Base-by-base conservation (phyloP, 441 rosid genomes). In the Capsella rubella region DNA sequence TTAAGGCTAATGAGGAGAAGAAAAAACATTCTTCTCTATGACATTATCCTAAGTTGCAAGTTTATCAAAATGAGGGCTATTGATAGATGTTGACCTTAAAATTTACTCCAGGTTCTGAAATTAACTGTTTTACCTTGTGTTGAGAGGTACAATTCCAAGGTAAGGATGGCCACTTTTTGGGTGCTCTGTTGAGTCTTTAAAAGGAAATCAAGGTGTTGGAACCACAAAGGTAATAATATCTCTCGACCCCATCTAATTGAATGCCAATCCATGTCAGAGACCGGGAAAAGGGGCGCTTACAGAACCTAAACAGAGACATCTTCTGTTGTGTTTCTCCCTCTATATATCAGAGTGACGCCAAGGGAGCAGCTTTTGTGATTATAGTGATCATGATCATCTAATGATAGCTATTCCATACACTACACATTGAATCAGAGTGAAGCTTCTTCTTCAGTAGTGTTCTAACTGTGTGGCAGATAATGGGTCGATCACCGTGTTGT, bases 401-500 rank as follows among this genome's bases (percentile, higher is more conserved):
- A 34, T 69, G 37, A 69, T 31, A 15, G 61, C 13, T 27, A 43
- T 45, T 69, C 46, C 73, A 59, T 59, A 71, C 54, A 43, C 15
- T 71, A 51, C 43, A 54, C 43, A 7, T 13, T 62, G 70, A 15
- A 63, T 47, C 67, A 57, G 15, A 32, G 6, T 58, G 64, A 71
- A 64, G 42, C 39, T 14, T 34, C 10, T 29, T 14, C 53, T 53
- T 13, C 47, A 18, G 63, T 34, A 45, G 31, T 5, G 4, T 60
- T 58, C 21, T 63, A 8, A 52, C 5, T 40, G 64, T 45, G 62
- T 60, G 7, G 49, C 3, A 54, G 10, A 63, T 52, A 73, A 95
- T 93, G 99, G 99, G 95, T 15, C 74, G 99, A 72, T 87, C 97
- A 0, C 98, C 99, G 2, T 91, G 99, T 77, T 93, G 99, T 69